A percentile compares a stretch with the other conserved stretches of the same genome.
Conservation (phyloP, 495 filamentous ascomycete species). For the Hyaloscypha variabilis region DNA sequence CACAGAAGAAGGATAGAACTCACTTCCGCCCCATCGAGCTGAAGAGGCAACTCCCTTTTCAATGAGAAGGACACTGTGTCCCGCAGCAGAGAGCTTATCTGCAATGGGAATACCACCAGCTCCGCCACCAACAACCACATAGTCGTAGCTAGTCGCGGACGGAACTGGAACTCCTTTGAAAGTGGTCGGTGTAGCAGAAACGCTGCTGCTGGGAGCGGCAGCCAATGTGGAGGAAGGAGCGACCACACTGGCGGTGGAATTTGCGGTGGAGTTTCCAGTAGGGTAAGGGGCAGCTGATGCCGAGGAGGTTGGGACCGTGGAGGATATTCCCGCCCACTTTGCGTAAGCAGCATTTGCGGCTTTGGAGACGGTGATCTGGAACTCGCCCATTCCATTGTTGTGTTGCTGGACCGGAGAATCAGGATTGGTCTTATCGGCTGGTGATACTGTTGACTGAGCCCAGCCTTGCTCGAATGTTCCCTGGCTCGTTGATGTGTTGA, state of each 20-base stretch:
- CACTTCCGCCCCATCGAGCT: slow-evolving; percentile 58
- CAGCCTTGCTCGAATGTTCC: slow-evolving; percentile 47
- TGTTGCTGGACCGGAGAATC: slow-evolving; percentile 43
- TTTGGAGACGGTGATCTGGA: slow-evolving; percentile 40
- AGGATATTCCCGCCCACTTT: slow-evolving; percentile 48
- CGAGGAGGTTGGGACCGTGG: slow-evolving; percentile 31
- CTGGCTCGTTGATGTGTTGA: slow-evolving; percentile 41
- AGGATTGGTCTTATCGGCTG: slow-evolving; percentile 37
- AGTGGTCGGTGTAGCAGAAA: slow-evolving; percentile 33
- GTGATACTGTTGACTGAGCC: slow-evolving; percentile 41
- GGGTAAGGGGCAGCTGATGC: slow-evolving; percentile 42
- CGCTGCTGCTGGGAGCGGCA: slow-evolving; percentile 36
- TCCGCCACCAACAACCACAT: slow-evolving; percentile 67
- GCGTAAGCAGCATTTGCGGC: slow-evolving; percentile 50
- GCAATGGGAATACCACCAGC: slow-evolving; percentile 68
- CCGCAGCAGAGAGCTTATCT: slow-evolving; percentile 63
- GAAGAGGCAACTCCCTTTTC: slow-evolving; percentile 67
- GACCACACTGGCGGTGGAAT: no score
- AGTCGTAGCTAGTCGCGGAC: slow-evolving; percentile 59
- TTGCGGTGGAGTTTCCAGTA: slow-evolving; percentile 33
- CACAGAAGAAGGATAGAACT: slow-evolving; percentile 18
- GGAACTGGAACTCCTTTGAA: slow-evolving; percentile 47
- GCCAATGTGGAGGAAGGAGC: slow-evolving; percentile 39
- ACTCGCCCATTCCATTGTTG: slow-evolving; percentile 48
- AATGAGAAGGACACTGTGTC: slow-evolving; percentile 65